Evolutionary conservation across 2,329 filamentous ascomycete species (phyloP).

Genomic region (Sporothrix variecibatus): DNA sequence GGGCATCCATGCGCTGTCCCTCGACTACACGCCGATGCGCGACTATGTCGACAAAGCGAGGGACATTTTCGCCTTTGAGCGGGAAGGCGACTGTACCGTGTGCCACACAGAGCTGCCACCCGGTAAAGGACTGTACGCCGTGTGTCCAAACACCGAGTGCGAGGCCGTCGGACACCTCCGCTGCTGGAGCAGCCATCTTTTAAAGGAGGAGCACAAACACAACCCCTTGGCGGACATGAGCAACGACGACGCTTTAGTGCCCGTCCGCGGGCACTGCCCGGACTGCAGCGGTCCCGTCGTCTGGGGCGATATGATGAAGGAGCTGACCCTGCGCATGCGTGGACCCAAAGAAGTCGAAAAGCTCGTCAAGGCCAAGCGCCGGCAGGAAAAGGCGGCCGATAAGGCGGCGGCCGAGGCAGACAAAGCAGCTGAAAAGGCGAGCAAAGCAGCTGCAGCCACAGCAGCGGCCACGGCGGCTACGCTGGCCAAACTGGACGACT

Average conservation of each 20-base stretch:
- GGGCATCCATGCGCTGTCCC: slow-evolving; percentile 56
- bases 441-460: not conserved
- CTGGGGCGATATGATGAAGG: slow-evolving; percentile 81
- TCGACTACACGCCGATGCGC: slow-evolving; percentile 58
- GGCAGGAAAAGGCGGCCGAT: slow-evolving; percentile 23
- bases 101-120: slow-evolving; percentile 51
- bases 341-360: slow-evolving; percentile 70
- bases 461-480: not conserved
- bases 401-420: not conserved
- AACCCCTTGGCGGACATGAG: slow-evolving; percentile 7
- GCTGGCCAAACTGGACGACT: not conserved
- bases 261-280: slow-evolving; percentile 70
- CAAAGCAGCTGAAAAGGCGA: not conserved
- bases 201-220: slow-evolving; percentile 39
- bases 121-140: slow-evolving; percentile 55
- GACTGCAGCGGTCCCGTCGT: slow-evolving; percentile 61
- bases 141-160: slow-evolving; percentile 57
- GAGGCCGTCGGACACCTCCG: slow-evolving; percentile 60
- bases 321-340: slow-evolving; percentile 72
- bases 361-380: slow-evolving; percentile 55
- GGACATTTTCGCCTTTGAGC: slow-evolving; percentile 57
- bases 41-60: slow-evolving; percentile 58
- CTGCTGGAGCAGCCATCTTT: slow-evolving; percentile 59
- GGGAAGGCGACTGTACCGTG: slow-evolving; percentile 56
- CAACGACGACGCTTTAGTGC: slow-evolving; percentile 56